Percentiles rank a stretch among this genome's conserved stretches.
These are phyloP conservation scores for Kodamaea hsintzibuensis DNA, from an alignment of 805 yeast genomes.

Conservation along the genomic window DNA sequence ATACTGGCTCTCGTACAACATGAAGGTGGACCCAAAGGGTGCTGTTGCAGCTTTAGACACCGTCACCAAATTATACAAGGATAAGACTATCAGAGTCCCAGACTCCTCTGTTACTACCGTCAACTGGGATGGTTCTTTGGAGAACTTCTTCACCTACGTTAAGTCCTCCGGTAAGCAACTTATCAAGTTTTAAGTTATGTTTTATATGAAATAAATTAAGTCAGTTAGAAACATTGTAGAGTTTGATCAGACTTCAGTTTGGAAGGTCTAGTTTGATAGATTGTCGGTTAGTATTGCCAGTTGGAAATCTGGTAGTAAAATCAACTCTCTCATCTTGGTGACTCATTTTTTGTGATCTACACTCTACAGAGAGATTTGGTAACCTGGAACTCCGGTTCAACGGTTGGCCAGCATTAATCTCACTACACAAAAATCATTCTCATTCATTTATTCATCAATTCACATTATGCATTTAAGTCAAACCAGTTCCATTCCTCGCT, in stretches of 20 bases:
- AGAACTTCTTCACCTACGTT: conserved; percentile 2
- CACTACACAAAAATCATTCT: neutral
- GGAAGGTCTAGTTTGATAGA: no score
- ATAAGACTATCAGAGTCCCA: conserved; percentile 45
- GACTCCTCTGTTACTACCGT: neutral
- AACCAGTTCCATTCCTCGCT: conserved; percentile 11
- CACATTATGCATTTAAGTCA: conserved; percentile 7
- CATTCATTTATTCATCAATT: neutral
- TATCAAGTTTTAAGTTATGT: neutral
- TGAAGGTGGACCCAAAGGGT: conserved; percentile 49
- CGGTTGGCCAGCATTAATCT: no score
- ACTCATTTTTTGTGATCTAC: no score
- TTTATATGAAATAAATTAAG: no score
- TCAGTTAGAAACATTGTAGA: no score
- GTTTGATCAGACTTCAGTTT: no score
- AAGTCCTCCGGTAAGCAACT: conserved; percentile 4
- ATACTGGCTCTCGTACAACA: conserved; percentile 36
- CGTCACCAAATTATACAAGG: conserved; percentile 57
- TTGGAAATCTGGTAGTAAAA: no score
- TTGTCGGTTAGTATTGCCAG: no score
- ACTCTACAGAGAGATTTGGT: no score
- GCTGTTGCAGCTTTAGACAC: conserved; percentile 47
- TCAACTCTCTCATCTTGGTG: no score
- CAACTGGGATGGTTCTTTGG: conserved; percentile 4
- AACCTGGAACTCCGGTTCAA: no score